Conservation (phyloP, 2,329 filamentous ascomycete genomes). For the Phyllosticta citribraziliensis region DNA sequence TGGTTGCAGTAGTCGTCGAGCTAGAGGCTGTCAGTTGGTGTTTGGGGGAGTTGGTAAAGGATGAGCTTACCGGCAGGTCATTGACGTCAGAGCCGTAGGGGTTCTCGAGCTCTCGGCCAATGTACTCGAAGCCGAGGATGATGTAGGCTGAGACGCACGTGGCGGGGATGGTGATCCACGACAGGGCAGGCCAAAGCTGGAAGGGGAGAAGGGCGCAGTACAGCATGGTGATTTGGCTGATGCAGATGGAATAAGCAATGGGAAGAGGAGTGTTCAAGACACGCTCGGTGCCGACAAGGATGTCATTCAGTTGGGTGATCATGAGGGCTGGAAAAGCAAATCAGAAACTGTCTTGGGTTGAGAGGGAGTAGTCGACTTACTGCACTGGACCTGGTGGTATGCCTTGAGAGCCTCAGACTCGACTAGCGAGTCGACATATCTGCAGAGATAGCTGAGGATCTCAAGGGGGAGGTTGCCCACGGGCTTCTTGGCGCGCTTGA, state of each 20-base stretch:
- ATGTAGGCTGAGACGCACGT: constrained; percentile 64
- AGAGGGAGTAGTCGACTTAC: constrained; percentile 14
- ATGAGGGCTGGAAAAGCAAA: constrained; percentile 39
- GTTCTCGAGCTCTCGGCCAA: constrained; percentile 71
- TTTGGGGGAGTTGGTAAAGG: neutral
- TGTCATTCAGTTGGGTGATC: constrained; percentile 59
- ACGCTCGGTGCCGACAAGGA: constrained; percentile 62
- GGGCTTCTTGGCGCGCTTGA: constrained; percentile 63
- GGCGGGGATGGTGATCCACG: constrained; percentile 65
- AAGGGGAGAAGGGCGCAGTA: constrained; percentile 76
- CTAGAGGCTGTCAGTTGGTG: neutral
- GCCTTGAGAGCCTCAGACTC: constrained; percentile 30
- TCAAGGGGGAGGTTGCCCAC: constrained; percentile 78
- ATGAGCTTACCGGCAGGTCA: constrained; percentile 47
- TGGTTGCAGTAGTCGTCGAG: constrained; percentile 69
- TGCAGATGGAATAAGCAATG: constrained; percentile 73
- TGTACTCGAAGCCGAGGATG: constrained; percentile 62
- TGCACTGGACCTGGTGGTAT: constrained; percentile 49
- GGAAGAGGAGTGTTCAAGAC: constrained; percentile 75
- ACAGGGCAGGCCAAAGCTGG: constrained; percentile 56
- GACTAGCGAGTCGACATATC: constrained; percentile 55
- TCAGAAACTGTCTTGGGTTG: neutral
- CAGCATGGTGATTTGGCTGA: constrained; percentile 77
- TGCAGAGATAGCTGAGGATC: constrained; percentile 61
- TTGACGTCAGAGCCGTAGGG: constrained; percentile 74